Percentiles rank a stretch among this genome's conserved stretches.
Conservation (phyloP, 495 filamentous ascomycete genomes). For the Tuber umbilicatum region DNA sequence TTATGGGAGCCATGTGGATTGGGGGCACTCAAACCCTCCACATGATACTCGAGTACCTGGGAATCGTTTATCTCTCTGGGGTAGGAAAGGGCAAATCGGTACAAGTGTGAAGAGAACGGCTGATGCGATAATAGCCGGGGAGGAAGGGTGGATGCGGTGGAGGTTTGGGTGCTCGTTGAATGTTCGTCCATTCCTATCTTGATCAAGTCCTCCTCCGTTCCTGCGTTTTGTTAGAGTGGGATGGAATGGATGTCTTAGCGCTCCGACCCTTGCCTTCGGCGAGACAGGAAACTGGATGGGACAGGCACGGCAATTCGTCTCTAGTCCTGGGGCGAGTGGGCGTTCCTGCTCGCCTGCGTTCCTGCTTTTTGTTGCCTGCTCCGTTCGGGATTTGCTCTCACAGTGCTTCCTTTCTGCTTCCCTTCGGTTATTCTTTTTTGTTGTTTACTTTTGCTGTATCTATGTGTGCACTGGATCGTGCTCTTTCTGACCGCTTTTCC, state of each 20-base stretch:
- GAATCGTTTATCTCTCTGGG: constrained; percentile 39
- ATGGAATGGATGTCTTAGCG: constrained; percentile 37
- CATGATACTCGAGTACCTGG: constrained; percentile 32
- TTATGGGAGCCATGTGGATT: not conserved
- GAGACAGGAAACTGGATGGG: constrained; percentile 2
- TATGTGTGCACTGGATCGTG: not conserved
- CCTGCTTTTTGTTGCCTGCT: not conserved
- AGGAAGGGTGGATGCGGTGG: not conserved
- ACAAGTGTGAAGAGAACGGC: constrained; percentile 12
- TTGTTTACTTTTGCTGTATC: not conserved
- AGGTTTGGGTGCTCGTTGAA: not conserved
- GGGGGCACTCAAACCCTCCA: not conserved
- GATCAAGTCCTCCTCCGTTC: constrained; percentile 28
- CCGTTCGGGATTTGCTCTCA: not conserved
- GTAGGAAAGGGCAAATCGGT: constrained; percentile 13
- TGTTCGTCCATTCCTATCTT: constrained; percentile 29
- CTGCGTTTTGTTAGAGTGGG: constrained; percentile 19
- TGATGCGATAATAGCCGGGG: constrained; percentile 23
- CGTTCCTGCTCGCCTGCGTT: not conserved
- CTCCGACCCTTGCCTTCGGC: constrained; percentile 25
- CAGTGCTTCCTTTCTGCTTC: not conserved
- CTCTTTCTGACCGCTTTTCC: not conserved
- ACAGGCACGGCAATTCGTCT: constrained; percentile 5
- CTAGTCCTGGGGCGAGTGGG: not conserved
- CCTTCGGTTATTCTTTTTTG: not conserved